Percentiles rank a stretch among this genome's conserved stretches.
phyloP scores from a whole-genome alignment of 2,329 filamentous ascomycete genomes.

The Bimuria novae-zelandiae region DNA sequence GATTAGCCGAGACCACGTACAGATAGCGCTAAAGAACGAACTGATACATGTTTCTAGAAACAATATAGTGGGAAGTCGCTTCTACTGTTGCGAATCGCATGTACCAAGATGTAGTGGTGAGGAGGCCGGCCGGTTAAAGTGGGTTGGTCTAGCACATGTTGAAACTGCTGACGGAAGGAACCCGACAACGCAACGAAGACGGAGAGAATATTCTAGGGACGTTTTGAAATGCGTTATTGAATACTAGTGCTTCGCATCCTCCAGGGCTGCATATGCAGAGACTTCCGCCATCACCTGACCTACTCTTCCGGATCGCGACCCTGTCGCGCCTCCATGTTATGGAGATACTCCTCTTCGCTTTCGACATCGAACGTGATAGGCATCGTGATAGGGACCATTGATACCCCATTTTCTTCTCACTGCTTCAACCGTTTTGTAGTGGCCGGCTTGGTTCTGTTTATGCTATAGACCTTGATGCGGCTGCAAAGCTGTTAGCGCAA shows the following conservation, averaged over 20 bases:
- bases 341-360: constrained; percentile 55
- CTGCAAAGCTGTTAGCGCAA: constrained; percentile 21
- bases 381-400: constrained; percentile 60
- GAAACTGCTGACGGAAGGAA: neutral
- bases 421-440: constrained; percentile 58
- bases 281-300: neutral
- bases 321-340: constrained; percentile 46
- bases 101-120: constrained; percentile 9
- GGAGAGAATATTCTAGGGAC: constrained; percentile 8
- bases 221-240: neutral
- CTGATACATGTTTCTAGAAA: constrained; percentile 24
- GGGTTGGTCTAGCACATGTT: neutral
- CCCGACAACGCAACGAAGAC: neutral
- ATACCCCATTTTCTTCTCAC: constrained; percentile 55
- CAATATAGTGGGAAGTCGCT: neutral
- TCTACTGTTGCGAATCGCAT: neutral
- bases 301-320: constrained; percentile 52
- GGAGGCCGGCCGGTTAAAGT: constrained; percentile 8
- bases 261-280: neutral
- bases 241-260: neutral
- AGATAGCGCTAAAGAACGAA: constrained; percentile 8
- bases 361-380: constrained; percentile 58
- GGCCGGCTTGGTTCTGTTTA: constrained; percentile 57
- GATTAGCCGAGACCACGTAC: constrained; percentile 25
- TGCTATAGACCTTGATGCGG: constrained; percentile 61